Base-by-base conservation (phyloP, 2,329 filamentous ascomycete genomes). In the Aureobasidium sp. region DNA sequence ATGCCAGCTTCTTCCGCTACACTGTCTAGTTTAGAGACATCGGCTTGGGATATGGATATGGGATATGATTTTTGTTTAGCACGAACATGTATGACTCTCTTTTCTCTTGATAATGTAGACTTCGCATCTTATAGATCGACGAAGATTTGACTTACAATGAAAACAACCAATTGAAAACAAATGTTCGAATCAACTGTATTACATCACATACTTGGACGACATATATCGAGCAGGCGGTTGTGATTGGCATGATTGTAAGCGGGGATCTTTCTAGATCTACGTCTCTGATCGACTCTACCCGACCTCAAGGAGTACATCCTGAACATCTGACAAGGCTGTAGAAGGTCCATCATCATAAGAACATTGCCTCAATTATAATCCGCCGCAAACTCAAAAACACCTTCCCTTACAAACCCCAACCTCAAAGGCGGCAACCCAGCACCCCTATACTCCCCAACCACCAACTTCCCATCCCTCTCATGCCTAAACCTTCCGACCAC, bases 1-100 rank as follows among this genome's bases (percentile, higher is more conserved):
- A 75, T 55, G 80, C 80, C 47, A 74, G 62, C 10, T 70, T 68
- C 63, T 71, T 70, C 53, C 63, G 69, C 42, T 71, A 70, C 42
- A 66, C 63, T 21, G 54, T 66, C 17, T 65, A 19, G 34, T 34
- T 39, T 39, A 35, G 30, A 17, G 29, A 25, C 19, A 21, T 35
- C 12, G 44, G 29, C 19, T 34, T n/a, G 29, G 29, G 29, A 45
- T 45, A 34, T 34, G 41, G 22, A 22, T 45, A 24, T 11, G n/a
- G 42, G 12, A 25, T 25, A 25, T 34, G 14, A 10, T n/a, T 27
- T 32, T 10, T 25, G 44, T 32, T 10, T 25, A 30, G 29, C 41
- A 45, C 41, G 41, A 45, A 32, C 24, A 34, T 45, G 29, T 45
- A 45, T 34, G 41, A 45, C 41, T 45, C 24, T 45, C 29, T 45